phyloP scores from a whole-genome alignment of 495 filamentous ascomycete genomes.

The Ascodesmis nigricans region DNA sequence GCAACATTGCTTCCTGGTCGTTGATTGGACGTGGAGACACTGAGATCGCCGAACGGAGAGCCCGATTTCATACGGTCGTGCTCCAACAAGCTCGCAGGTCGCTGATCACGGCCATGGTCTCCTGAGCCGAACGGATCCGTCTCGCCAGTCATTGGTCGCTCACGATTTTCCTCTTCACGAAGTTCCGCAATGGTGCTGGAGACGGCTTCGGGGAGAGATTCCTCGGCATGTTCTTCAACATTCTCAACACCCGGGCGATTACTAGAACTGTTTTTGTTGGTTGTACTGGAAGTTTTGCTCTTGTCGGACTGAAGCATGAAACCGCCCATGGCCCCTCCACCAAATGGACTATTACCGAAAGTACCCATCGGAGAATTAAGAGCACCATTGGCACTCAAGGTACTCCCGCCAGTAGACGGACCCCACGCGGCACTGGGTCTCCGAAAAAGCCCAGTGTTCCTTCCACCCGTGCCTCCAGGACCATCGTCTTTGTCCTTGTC shows the following conservation, averaged over 20 bases:
- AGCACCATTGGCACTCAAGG: constrained; percentile 14
- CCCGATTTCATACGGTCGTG: constrained; percentile 28
- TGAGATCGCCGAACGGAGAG: constrained; percentile 23
- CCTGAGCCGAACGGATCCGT: constrained; percentile 50
- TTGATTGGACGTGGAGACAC: constrained; percentile 26
- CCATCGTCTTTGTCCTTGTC: constrained; percentile 17
- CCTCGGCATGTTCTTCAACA: constrained; percentile 11
- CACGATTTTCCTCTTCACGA: constrained; percentile 29
- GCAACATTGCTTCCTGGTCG: constrained; percentile 19
- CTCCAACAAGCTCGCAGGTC: no score
- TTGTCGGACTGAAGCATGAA: constrained; percentile 21
- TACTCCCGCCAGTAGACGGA: constrained; percentile 8
- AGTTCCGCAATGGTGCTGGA: no score
- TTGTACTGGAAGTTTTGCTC: constrained; percentile 8
- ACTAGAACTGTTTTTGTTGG: constrained; percentile 22
- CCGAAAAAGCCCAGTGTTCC: constrained; percentile 18
- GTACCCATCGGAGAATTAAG: constrained; percentile 21
- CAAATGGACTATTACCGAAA: constrained; percentile 20
- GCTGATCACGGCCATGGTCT: constrained; percentile 37
- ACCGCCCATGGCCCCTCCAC: constrained; percentile 18
- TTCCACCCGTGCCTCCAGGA: constrained; percentile 12
- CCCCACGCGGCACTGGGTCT: constrained; percentile 16
- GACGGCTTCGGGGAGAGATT: no score
- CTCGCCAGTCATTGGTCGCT: constrained; percentile 37
- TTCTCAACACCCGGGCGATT: constrained; percentile 23